Conservation (phyloP, 768 basidiomycete species). For the Lactarius akahatsu region DNA sequence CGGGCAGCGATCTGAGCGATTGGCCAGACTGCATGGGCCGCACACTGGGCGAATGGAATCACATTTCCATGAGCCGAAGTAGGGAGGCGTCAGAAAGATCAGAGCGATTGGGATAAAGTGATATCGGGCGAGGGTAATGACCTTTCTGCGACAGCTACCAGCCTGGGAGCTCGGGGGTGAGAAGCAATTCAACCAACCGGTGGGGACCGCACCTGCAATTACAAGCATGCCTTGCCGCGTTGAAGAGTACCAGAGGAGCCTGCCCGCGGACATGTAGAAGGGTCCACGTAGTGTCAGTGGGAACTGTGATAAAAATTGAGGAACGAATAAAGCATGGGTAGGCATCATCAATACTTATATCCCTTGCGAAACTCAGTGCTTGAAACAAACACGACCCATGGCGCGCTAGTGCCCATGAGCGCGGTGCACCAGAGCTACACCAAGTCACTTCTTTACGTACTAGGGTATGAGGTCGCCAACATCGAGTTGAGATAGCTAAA, state of each 20-base stretch:
- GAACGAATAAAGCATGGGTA: neutral
- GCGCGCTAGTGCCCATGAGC: neutral
- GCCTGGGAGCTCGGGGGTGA: constrained; percentile 3
- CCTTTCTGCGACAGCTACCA: constrained; percentile 24
- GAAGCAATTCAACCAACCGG: neutral
- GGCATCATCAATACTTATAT: constrained; percentile 20
- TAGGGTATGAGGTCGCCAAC: neutral
- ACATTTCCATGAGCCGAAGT: too few species aligned
- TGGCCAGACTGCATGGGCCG: too few species aligned
- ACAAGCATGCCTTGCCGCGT: constrained; percentile 29
- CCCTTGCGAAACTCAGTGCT: neutral
- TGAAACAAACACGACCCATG: neutral
- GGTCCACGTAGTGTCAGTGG: constrained; percentile 13
- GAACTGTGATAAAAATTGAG: neutral
- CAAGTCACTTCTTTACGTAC: too few species aligned
- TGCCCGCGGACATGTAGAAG: constrained; percentile 14
- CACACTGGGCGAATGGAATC: too few species aligned
- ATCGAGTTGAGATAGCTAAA: neutral
- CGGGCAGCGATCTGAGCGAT: too few species aligned
- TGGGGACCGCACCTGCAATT: constrained; percentile 26
- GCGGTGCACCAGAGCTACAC: neutral
- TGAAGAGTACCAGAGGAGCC: constrained; percentile 27
- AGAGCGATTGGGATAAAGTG: neutral
- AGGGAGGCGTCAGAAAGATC: too few species aligned
- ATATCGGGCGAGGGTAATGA: neutral